A percentile compares a stretch with the other conserved stretches of the same genome.
Conservation (phyloP, 148 eudicot species). For the Cornus florida region DNA sequence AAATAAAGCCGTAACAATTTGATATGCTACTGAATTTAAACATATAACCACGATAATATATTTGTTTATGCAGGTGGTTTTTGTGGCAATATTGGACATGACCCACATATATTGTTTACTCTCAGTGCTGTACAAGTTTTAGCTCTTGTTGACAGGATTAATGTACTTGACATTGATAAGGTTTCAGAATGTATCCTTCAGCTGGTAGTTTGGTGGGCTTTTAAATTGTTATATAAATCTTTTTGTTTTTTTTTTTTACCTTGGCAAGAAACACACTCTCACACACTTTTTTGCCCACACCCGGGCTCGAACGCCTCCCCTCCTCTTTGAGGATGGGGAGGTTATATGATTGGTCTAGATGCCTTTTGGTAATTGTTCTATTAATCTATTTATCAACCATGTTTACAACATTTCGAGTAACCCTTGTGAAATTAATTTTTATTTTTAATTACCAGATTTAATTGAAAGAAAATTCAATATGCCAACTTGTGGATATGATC, state of each 20-base stretch:
- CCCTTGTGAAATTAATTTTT: background rate
- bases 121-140: conserved; percentile 93
- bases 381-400: background rate
- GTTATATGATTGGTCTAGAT: no score
- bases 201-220: conserved; percentile 1
- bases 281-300: no score
- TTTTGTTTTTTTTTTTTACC: no score
- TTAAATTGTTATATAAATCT: background rate
- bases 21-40: background rate
- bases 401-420: background rate
- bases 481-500: background rate
- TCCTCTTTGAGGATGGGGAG: no score
- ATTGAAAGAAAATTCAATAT: background rate
- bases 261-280: no score
- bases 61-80: conserved; percentile 71
- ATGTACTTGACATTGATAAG: conserved; percentile 71
- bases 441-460: background rate
- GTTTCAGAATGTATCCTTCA: conserved; percentile 84
- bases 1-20: background rate
- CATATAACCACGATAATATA: conserved; percentile 4
- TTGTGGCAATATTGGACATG: conserved; percentile 95
- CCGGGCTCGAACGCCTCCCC: no score
- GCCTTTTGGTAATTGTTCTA: background rate
- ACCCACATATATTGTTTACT: conserved; percentile 80
- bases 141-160: conserved; percentile 76